Evolutionary conservation across 2,329 filamentous ascomycete genomes (phyloP), one percentile per base, ranked within the genome.

Genomic region (Fusarium nygamai): DNA sequence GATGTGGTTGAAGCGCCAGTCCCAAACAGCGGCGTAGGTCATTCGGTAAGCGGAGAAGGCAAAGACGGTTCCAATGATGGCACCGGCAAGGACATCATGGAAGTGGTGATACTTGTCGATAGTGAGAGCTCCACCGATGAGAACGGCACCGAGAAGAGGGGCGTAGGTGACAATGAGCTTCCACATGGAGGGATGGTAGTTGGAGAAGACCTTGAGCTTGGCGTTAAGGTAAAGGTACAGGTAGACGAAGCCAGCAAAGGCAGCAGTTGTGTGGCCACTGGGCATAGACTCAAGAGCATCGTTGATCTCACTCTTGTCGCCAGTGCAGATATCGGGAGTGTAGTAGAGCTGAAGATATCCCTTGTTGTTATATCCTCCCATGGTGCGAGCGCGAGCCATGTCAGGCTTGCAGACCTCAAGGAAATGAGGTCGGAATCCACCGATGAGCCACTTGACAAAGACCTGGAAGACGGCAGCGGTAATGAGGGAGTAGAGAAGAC

Each of bases 31-130:
- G 1, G 91, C 90, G 74, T 92, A 94, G 6, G 89, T 87, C 90
- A 92, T 92, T 61, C 92, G 85, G 79, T 93, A 93, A 1, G 87
- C 80, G 3, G 87, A 88, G 76, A 93, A 90, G 0, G 92, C 92
- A 82, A 93, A 89, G 67, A 89, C 79, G 5, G 88, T 90, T 6
- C 92, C 92, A 51, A 94, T 92, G 46, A 88, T 78, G 0, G 87
- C 91, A 10, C 92, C 92, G 1, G 90, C 91, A 2, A 93, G 66
- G n/a, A 93, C 84, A 64, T 94, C 92, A 69, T 94, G 94, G 90
- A 91, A 93, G 82, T 94, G 91, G 82, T 95, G 92, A 79, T 87
- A 93, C 79, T 93, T 89, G 73, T 94, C 90, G 64, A 94, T 93
- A 1, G 91, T 93, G 16, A 94, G 83, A 0, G 91, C 89, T 11